Percentiles rank a stretch among this genome's conserved stretches.
These are phyloP conservation scores for Candida maltosa DNA, from an alignment of 805 yeast genomes.

Conservation along the genomic window DNA sequence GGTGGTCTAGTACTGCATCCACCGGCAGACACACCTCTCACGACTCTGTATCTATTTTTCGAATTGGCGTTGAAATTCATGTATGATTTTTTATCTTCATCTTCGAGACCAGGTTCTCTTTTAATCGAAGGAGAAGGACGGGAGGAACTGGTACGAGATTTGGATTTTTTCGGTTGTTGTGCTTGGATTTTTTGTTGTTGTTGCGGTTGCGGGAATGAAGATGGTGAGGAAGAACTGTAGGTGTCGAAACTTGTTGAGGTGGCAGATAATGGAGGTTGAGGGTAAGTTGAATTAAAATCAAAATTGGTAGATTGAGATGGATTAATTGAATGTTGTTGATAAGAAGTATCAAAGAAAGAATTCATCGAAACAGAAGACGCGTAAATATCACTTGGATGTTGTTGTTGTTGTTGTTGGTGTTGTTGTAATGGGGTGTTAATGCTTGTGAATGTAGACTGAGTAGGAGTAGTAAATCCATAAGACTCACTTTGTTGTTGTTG, in stretches of 20 bases:
- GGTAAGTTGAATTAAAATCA: no score
- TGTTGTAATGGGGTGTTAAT: neutral
- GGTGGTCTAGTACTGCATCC: slow-evolving; percentile 58
- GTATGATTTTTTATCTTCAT: slow-evolving; percentile 1
- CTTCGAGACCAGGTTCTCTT: neutral
- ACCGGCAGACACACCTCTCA: slow-evolving; percentile 58
- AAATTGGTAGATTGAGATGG: no score
- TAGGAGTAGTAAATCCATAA: neutral
- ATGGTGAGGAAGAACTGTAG: neutral
- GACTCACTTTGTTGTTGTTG: neutral
- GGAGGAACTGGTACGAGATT: neutral
- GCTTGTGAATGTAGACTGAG: slow-evolving; percentile 3
- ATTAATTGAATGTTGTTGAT: slow-evolving; percentile 6
- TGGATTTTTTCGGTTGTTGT: slow-evolving; percentile 1
- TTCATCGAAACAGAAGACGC: slow-evolving; percentile 4
- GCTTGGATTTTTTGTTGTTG: no score
- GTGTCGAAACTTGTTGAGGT: neutral
- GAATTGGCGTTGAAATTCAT: neutral
- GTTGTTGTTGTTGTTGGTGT: no score
- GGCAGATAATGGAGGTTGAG: neutral
- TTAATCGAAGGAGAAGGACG: slow-evolving; percentile 1
- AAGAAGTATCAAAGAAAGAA: slow-evolving; percentile 8
- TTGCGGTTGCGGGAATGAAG: slow-evolving; percentile 1
- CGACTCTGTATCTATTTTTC: slow-evolving; percentile 35
- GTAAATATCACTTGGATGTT: neutral